A percentile compares a stretch with the other conserved stretches of the same genome.
Evolutionary conservation across 2,329 filamentous ascomycete species (phyloP).

Genomic region (Fusarium azukiicola): DNA sequence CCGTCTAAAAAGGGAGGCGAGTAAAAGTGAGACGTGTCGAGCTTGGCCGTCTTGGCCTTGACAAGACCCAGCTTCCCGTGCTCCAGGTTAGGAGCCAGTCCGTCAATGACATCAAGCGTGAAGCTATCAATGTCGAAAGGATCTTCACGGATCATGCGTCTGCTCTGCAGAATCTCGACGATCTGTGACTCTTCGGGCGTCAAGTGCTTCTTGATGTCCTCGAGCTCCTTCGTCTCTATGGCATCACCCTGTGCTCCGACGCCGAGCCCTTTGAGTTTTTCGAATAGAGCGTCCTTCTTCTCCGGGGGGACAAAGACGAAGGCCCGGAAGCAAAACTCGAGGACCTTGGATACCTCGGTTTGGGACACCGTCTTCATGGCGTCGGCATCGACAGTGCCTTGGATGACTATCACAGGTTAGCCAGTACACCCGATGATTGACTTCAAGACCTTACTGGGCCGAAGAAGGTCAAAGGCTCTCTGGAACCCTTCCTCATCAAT

Average conservation of each 20-base stretch:
- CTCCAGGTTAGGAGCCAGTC: constrained; percentile 49
- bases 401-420: constrained; percentile 57
- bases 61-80: constrained; percentile 47
- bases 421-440: not conserved
- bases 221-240: constrained; percentile 12
- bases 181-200: constrained; percentile 51
- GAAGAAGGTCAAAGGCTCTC: constrained; percentile 65
- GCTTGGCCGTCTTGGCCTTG: constrained; percentile 1
- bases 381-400: constrained; percentile 59
- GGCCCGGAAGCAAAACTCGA: constrained; percentile 60
- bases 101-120: constrained; percentile 51
- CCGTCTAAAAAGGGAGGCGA: constrained; percentile 4
- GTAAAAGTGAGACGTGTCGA: constrained; percentile 12
- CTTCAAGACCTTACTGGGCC: constrained; percentile 59
- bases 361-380: constrained; percentile 53
- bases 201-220: constrained; percentile 43
- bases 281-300: constrained; percentile 25
- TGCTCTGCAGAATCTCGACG: constrained; percentile 55
- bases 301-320: constrained; percentile 48
- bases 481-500: constrained; percentile 67
- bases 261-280: constrained; percentile 17
- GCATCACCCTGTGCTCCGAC: not conserved
- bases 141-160: constrained; percentile 57
- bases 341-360: constrained; percentile 56
- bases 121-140: constrained; percentile 59